Base-by-base conservation (phyloP, 208 protist genomes). In the Jaenimonas drosophilae region DNA sequence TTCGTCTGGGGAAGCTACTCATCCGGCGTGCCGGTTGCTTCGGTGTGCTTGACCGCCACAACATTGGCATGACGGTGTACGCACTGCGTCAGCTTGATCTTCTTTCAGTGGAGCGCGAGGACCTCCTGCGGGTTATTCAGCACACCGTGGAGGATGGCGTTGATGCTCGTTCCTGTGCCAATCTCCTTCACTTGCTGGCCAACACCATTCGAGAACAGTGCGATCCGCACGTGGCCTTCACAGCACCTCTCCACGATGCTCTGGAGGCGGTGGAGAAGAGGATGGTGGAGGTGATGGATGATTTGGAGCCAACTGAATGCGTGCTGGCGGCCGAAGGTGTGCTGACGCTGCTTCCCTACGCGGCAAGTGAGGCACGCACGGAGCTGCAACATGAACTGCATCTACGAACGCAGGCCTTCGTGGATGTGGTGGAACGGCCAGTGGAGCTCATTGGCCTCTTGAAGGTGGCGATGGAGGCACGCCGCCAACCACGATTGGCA, bases 261-360 rank as follows among this genome's bases (percentile, higher is more conserved):
- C 53, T 77, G 27, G 14, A 42, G 16, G 9, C n/a, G 4, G 60
- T 77, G 34, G 69, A 83, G 39, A 27, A 51, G 11, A 43, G 34
- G 41, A 43, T 83, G 30, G 31, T 59, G 16, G 43, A 57, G 19
- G 33, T 42, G 25, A 56, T 60, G 2, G 62, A 66, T 43, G 47
- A 72, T 2, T 54, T 83, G 23, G 67, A 56, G 1, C 62, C 61
- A 3, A 49, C 64, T 2, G 69, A 83, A 39, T 60, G 39, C 29
- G 62, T 83, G 36, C 26, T 83, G 3, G 74, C 62, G 5, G 71
- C 70, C 61, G 74, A 83, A 54, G 74, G 65, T 9, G 30, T 83
- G 30, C 20, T 75, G 32, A 58, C 54, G 38, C 26, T 83, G 26
- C 47, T 50, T 3, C 69, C 65, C 0, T 76, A 64, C 37, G 32